Evolutionary conservation across 768 basidiomycete genomes (phyloP).

Genomic region (Tulasnella sp.): DNA sequence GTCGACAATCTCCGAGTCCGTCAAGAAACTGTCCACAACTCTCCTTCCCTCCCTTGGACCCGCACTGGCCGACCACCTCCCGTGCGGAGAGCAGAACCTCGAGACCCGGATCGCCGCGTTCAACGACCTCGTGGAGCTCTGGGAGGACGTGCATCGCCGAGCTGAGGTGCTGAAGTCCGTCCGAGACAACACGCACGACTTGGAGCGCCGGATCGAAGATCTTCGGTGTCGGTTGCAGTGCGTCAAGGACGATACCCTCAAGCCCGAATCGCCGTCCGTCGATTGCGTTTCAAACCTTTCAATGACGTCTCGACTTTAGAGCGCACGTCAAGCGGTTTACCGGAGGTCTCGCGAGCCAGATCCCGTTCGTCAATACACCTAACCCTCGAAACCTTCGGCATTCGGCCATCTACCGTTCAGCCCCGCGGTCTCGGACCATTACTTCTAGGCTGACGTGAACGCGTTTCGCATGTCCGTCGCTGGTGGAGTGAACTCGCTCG

Average conservation of each 20-base stretch:
- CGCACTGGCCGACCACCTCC: slow-evolving; percentile 37
- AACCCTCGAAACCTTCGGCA: slow-evolving; percentile 9
- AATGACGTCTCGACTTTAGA: slow-evolving; percentile 25
- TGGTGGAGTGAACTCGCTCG: slow-evolving; percentile 40
- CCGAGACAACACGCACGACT: slow-evolving; percentile 44
- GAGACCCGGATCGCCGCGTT: neutral
- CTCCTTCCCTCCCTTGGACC: slow-evolving; percentile 37
- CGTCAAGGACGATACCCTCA: slow-evolving; percentile 35
- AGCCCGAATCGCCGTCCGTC: slow-evolving; percentile 15
- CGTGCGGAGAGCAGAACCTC: slow-evolving; percentile 28
- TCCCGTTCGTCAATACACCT: slow-evolving; percentile 39
- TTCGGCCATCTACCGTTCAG: slow-evolving; percentile 38
- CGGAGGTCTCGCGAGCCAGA: slow-evolving; percentile 36
- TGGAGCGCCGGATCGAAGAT: slow-evolving; percentile 53
- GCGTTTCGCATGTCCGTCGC: slow-evolving; percentile 51
- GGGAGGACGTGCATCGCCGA: slow-evolving; percentile 46
- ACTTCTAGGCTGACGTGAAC: slow-evolving; percentile 59
- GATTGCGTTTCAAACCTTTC: neutral
- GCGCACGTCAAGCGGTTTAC: slow-evolving; percentile 37
- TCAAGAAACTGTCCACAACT: slow-evolving; percentile 38
- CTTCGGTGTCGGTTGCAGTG: slow-evolving; percentile 37
- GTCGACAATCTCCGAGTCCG: slow-evolving; percentile 31
- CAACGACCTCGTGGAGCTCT: slow-evolving; percentile 24
- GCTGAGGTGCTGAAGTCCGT: slow-evolving; percentile 43
- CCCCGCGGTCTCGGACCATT: slow-evolving; percentile 45